Evolutionary conservation across 73 alveolate species (phyloP).

Genomic region (Tetrahymena elliotti): DNA sequence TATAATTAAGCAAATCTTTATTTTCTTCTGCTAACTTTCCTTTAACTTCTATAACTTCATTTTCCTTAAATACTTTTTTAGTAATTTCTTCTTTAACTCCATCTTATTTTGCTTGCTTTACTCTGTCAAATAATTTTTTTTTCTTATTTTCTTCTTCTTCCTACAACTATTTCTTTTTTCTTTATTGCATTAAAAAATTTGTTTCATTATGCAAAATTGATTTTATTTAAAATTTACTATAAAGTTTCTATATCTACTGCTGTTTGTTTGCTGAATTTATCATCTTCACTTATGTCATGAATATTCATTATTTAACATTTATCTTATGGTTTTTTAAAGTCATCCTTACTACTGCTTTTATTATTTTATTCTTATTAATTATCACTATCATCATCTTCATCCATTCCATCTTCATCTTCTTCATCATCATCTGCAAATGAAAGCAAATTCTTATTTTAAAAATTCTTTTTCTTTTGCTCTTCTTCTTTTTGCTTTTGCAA

Average conservation of each 20-base stretch:
- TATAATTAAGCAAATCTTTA: not conserved
- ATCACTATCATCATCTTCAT: slow-evolving; percentile 48
- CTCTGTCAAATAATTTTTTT: not conserved
- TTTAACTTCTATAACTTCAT: not conserved
- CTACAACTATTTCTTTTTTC: not conserved
- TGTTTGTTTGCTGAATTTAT: not conserved
- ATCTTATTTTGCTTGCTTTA: not conserved
- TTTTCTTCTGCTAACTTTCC: not conserved
- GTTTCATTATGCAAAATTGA: too few relatives aligned
- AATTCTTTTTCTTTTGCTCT: slow-evolving; percentile 7
- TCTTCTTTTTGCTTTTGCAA: not conserved
- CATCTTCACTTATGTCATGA: not conserved
- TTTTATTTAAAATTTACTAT: not conserved
- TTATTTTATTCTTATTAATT: slow-evolving; percentile 53
- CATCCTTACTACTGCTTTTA: slow-evolving; percentile 21
- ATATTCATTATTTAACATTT: not conserved
- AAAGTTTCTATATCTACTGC: not conserved
- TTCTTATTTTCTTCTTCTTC: not conserved
- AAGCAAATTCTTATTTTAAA: slow-evolving; percentile 39
- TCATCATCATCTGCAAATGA: slow-evolving; percentile 58
- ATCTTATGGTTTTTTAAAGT: slow-evolving; percentile 8
- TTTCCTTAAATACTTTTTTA: not conserved
- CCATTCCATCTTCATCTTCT: slow-evolving; percentile 39
- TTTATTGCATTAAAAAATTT: not conserved
- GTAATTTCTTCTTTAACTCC: slow-evolving; percentile 3